Evolutionary conservation across 1,284 basidiomycete species (phyloP), one percentile per base, ranked within the genome.

Genomic region (Ustilago nuda): DNA sequence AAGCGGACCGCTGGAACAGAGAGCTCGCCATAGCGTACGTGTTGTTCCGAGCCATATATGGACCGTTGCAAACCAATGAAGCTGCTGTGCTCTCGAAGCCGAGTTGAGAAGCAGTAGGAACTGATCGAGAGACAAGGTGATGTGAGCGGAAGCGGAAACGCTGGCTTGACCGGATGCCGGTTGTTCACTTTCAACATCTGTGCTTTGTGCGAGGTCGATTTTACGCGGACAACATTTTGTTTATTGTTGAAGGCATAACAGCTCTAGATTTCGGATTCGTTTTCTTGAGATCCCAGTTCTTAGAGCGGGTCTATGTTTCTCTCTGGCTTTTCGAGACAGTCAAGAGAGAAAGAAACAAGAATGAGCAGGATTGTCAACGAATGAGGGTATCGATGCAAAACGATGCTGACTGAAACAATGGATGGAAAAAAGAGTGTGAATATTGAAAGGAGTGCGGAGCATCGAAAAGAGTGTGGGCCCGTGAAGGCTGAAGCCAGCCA

Each of bases 11-110:
- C 37, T 61, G 55, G 48, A 50, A 50, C 27, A 30, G 27, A 50
- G 60, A 52, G 56, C 23, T 61, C 32, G 66, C 41, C 72, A 74
- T 74, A 23, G 2, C 60, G 57, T 8, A 23, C 43, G 11, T 13
- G 1, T 9, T 36, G n/a, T 12, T 32, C 23, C 17, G 19, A 12
- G 13, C 19, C 8, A 39, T 17, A 23, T 19, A 36, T n/a, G 11
- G 43, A 45, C n/a, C n/a, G 43, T 19, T 19, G 6, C 2, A 19
- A 8, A 19, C 43, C n/a, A 45, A 19, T 9, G 3, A 19, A 19
- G 6, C n/a, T 19, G 43, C 19, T 17, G n/a, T 45, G n/a, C n/a
- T 19, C 2, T 19, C 19, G 19, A 45, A 19, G n/a, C 19, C 43
- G 6, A 11, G n/a, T 45, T 19, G 43, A 19, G 43, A 1, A 11